Evolutionary conservation across 2,329 filamentous ascomycete species (phyloP).

Genomic region (Chaetomiaceae sp.): DNA sequence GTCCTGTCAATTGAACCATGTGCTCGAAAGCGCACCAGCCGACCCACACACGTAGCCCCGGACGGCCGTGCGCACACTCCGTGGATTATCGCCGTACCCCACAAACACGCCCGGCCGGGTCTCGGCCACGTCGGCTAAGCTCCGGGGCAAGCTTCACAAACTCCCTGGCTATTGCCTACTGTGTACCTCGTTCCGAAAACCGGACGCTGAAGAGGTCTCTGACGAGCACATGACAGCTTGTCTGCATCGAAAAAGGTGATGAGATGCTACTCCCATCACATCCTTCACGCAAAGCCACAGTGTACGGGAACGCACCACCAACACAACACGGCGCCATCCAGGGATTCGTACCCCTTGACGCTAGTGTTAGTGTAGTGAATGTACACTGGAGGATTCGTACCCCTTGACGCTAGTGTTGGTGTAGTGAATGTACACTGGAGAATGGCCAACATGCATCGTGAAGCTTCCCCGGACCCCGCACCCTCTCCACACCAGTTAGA

Average conservation of each 20-base stretch:
- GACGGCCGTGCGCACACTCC: conserved; percentile 12
- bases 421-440: neutral
- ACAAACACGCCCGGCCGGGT: conserved; percentile 7
- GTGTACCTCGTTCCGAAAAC: conserved; percentile 10
- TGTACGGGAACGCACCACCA: too few relatives aligned
- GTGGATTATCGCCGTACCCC: neutral
- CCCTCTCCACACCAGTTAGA: neutral
- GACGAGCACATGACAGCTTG: conserved; percentile 10
- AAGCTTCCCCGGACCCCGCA: conserved; percentile 15
- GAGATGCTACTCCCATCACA: neutral
- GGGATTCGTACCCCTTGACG: too few relatives aligned
- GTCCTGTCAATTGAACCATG: too few relatives aligned
- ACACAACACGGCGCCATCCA: too few relatives aligned
- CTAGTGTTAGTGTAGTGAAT: too few relatives aligned
- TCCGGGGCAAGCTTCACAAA: neutral
- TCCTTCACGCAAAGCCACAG: too few relatives aligned
- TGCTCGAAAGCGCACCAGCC: too few relatives aligned
- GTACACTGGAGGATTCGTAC: too few relatives aligned
- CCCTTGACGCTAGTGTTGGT: too few relatives aligned
- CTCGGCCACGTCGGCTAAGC: conserved; percentile 13
- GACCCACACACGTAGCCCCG: too few relatives aligned
- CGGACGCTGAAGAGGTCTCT: conserved; percentile 10
- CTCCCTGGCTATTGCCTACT: neutral
- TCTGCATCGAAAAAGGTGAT: neutral
- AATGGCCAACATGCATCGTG: neutral